phyloP scores from a whole-genome alignment of 306 rosid genomes.

The Vicia faba region DNA sequence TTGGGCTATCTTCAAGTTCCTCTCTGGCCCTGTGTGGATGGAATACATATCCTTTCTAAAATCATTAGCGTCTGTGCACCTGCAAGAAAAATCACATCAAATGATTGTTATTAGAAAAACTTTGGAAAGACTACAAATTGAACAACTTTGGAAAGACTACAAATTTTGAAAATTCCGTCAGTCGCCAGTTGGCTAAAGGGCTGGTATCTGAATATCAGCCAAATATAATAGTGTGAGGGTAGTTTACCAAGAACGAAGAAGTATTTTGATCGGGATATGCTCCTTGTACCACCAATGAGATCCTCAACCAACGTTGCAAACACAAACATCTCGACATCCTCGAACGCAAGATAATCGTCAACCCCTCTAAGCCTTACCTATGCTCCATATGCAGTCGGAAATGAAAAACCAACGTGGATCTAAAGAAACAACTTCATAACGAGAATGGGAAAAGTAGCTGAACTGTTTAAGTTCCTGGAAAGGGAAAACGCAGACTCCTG shows the following conservation, averaged over 20 bases:
- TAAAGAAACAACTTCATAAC: slow-evolving; percentile 82
- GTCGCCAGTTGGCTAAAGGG: slow-evolving; percentile 97
- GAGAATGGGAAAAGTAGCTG: slow-evolving; percentile 87
- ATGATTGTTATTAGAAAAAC: slow-evolving; percentile 81
- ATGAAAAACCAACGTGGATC: slow-evolving; percentile 67
- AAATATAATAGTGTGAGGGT: too few species aligned
- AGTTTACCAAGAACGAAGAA: too few species aligned
- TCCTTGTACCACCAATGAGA: too few species aligned
- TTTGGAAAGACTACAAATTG: slow-evolving; percentile 87
- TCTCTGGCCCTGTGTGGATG: slow-evolving; percentile 97
- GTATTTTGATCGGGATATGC: too few species aligned
- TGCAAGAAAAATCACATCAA: slow-evolving; percentile 84
- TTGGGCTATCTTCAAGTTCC: slow-evolving; percentile 88
- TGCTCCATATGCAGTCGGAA: slow-evolving; percentile 82
- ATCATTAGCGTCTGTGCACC: slow-evolving; percentile 69
- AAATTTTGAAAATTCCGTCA: slow-evolving; percentile 90
- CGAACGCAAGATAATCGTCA: slow-evolving; percentile 60
- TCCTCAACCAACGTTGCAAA: slow-evolving; percentile 67
- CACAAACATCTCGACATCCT: slow-evolving; percentile 57
- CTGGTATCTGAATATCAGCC: too few species aligned
- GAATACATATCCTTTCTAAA: slow-evolving; percentile 84
- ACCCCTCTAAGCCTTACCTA: slow-evolving; percentile 57
- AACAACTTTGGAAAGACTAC: slow-evolving; percentile 94
- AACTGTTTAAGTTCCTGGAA: slow-evolving; percentile 63
- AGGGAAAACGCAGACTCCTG: slow-evolving; percentile 57